Base-by-base conservation (phyloP, 345 rosid genomes). In the Brassica juncea region DNA sequence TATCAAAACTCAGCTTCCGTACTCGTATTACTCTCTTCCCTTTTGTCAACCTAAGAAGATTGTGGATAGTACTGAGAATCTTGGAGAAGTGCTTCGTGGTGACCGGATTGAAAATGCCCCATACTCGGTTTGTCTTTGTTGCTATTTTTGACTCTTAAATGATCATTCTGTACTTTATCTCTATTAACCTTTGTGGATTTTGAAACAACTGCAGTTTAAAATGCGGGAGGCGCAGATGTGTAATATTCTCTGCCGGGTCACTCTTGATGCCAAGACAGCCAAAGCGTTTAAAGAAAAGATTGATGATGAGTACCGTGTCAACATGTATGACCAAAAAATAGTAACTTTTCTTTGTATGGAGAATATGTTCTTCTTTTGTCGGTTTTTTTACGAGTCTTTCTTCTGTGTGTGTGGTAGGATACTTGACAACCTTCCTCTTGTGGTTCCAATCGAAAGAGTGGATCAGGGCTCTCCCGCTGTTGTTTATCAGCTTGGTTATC, bases 11-110 rank as follows among this genome's bases (percentile, higher is more conserved):
- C 99, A 94, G 83, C 97, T 94, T 77, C 99, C 99, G 39, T 94
- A 91, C 81, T 82, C 97, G 7, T 94, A 82, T 66, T 94, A 94
- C 73, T 87, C 98, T 25, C 91, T 94, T 73, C 94, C 94, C 4
- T 87, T 84, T 72, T 91, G 98, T 82, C 74, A 30, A 30, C 99
- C 99, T 23, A 58, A 82, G 21, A 86, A 89, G 80, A 94, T 94
- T 23, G 80, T 90, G 30, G 99, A 94, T 87, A 94, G 95, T 77
- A 88, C 99, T 30, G 99, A 94, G 88, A 94, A 94, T 87, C 98
- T 94, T 15, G 99, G 99, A 67, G 99, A 94, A 88, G 99, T 94
- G 32, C 98, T 94, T 72, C 99, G 99, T 4, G 99, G 99, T 70
- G 99, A 94, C 81, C 95, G 98, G 23, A 94, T 92, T 30, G 99